These are phyloP conservation scores for Phytophthora parvispora DNA, from an alignment of 352 stramenopile genomes.

Conservation along the genomic window DNA sequence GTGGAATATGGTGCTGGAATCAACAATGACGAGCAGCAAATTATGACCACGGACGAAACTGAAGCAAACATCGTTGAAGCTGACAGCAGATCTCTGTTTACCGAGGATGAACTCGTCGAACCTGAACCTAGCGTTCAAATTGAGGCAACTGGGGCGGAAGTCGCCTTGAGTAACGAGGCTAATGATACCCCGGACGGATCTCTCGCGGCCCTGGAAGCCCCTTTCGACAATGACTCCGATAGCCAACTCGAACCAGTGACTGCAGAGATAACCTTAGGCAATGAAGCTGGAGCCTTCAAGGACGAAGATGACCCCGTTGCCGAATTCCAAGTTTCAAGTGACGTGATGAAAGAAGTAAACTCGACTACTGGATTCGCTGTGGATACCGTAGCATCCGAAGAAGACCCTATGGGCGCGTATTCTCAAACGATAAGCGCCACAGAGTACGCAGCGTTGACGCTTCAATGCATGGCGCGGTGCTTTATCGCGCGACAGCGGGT, in stretches of 20 bases:
- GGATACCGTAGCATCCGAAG: background rate
- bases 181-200: background rate
- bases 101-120: background rate
- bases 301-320: background rate
- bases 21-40: background rate
- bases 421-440: background rate
- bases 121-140: background rate
- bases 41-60: background rate
- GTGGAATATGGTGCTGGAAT: background rate
- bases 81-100: background rate
- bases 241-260: background rate
- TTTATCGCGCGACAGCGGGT: slow-evolving; percentile 41
- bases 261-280: background rate
- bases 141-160: background rate
- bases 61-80: background rate
- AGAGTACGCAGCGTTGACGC: slow-evolving; percentile 37
- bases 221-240: background rate
- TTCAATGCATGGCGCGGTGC: slow-evolving; percentile 54
- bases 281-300: background rate
- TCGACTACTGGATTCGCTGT: background rate
- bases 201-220: background rate
- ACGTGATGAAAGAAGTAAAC: background rate
- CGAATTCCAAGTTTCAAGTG: background rate
- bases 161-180: background rate
- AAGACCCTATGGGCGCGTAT: background rate